Evolutionary conservation across 768 basidiomycete species (phyloP), one percentile per base, ranked within the genome.

Genomic region (Kondoa subrosea): DNA sequence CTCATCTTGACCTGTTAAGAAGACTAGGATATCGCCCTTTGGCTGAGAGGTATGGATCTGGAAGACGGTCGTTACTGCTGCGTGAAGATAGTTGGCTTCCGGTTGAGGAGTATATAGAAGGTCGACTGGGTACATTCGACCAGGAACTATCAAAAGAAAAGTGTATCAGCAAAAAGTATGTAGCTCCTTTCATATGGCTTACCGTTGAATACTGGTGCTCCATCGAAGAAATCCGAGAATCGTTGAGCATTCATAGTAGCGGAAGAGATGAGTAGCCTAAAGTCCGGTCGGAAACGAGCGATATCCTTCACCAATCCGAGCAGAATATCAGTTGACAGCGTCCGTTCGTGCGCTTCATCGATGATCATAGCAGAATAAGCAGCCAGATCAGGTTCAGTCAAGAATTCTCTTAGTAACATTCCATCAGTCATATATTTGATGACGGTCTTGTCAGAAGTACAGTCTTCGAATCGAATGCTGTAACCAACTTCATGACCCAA

Each of bases 241-340:
- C 97, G 96, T 74, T 95, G 89, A 0, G 95, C 93, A 73, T 97
- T 91, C 81, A 99, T 84, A 0, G 95, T 99, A 14, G 95, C 95
- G 76, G 87, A 89, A 1, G 95, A 97, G 73, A 99, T 96, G 66
- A 99, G 80, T 4, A 99, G 78, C 50, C 89, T 83, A 50, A 99
- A 82, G 75, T 99, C 95, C 0, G 95, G 95, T 64, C 95, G 82
- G 79, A 95, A 96, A 57, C 92, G 84, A 15, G 90, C 91, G 72
- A 96, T 95, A 81, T 96, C 92, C 91, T 99, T 99, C 72, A 97
- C 87, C 63, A 99, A 84, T 72, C 92, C 95, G 78, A 99, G 95
- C 66, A 99, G 83, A 75, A 99, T 95, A 80, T 99, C 95, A 73
- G 95, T 99, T 81, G 88, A 92, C 65, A 99, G 81, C 33, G 95